A percentile compares a stretch with the other conserved stretches of the same genome.
phyloP scores from a whole-genome alignment of 495 filamentous ascomycete species.

The Ascodesmis nigricans region DNA sequence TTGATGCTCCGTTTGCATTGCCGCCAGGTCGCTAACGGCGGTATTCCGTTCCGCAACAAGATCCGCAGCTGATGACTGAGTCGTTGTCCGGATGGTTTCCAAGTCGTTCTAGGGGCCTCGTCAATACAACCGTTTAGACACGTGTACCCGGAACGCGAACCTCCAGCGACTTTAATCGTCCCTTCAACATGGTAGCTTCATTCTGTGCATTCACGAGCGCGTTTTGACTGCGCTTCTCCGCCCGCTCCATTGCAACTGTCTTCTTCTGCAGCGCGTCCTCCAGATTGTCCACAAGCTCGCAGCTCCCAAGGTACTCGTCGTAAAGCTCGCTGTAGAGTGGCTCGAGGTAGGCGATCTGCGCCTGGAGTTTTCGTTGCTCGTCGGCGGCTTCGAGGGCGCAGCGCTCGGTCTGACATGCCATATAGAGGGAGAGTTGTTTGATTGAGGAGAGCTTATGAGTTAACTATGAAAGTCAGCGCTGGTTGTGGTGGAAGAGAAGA shows the following conservation, averaged over 20 bases:
- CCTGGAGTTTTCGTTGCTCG: slow-evolving; percentile 10
- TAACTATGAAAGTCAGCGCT: no score
- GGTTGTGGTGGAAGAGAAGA: no score
- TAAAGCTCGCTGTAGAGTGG: slow-evolving; percentile 10
- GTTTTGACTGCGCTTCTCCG: background rate
- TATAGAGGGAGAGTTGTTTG: no score
- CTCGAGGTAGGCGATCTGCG: slow-evolving; percentile 12
- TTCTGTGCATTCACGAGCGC: background rate
- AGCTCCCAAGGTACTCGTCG: slow-evolving; percentile 5
- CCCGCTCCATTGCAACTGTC: background rate
- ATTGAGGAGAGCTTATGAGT: no score
- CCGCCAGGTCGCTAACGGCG: background rate
- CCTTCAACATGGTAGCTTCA: background rate
- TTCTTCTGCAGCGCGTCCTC: slow-evolving; percentile 19
- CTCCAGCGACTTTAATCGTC: background rate
- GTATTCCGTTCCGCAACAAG: background rate
- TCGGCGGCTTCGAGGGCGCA: slow-evolving; percentile 11
- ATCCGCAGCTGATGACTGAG: slow-evolving; percentile 1
- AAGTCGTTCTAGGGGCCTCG: no score
- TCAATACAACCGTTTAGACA: no score
- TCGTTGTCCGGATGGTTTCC: background rate
- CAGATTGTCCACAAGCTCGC: slow-evolving; percentile 20
- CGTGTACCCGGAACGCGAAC: no score
- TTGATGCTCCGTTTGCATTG: slow-evolving; percentile 1
- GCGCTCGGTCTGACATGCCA: slow-evolving; percentile 8